A percentile compares a stretch with the other conserved stretches of the same genome.
Conservation (phyloP, 2,329 filamentous ascomycete genomes). For the Alternaria tenuissima region DNA sequence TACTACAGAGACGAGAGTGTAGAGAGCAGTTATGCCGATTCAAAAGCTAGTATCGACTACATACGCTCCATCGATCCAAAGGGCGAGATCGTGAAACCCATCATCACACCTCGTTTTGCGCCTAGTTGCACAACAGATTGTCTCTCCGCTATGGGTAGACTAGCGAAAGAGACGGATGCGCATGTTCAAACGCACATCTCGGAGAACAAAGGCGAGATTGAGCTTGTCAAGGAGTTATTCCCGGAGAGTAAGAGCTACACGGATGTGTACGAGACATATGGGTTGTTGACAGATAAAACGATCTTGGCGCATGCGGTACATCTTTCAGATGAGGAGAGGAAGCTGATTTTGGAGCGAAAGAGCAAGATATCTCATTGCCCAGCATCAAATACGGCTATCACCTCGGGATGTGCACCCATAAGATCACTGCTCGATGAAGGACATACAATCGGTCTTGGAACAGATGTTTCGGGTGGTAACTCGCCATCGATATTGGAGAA, state of each 20-base stretch:
- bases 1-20: slow-evolving; percentile 81
- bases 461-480: slow-evolving; percentile 90
- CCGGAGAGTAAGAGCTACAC: slow-evolving; percentile 70
- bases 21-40: slow-evolving; percentile 64
- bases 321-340: slow-evolving; percentile 71
- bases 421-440: slow-evolving; percentile 76
- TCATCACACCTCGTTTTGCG: slow-evolving; percentile 76
- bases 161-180: slow-evolving; percentile 70
- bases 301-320: slow-evolving; percentile 89
- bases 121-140: slow-evolving; percentile 62
- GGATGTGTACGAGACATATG: slow-evolving; percentile 77
- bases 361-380: slow-evolving; percentile 86
- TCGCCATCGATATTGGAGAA: slow-evolving; percentile 81
- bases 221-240: slow-evolving; percentile 76
- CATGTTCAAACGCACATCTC: slow-evolving; percentile 89
- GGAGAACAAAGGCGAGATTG: slow-evolving; percentile 79
- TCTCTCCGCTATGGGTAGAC: slow-evolving; percentile 69
- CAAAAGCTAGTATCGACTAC: slow-evolving; percentile 60
- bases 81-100: slow-evolving; percentile 73
- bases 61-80: slow-evolving; percentile 71
- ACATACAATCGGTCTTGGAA: slow-evolving; percentile 84
- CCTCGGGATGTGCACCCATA: slow-evolving; percentile 79
- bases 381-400: slow-evolving; percentile 82
- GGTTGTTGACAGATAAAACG: slow-evolving; percentile 74
- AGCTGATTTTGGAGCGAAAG: slow-evolving; percentile 66